A percentile compares a stretch with the other conserved stretches of the same genome.
Conservation (phyloP, 805 yeast genomes). For the Lachancea sp. region DNA sequence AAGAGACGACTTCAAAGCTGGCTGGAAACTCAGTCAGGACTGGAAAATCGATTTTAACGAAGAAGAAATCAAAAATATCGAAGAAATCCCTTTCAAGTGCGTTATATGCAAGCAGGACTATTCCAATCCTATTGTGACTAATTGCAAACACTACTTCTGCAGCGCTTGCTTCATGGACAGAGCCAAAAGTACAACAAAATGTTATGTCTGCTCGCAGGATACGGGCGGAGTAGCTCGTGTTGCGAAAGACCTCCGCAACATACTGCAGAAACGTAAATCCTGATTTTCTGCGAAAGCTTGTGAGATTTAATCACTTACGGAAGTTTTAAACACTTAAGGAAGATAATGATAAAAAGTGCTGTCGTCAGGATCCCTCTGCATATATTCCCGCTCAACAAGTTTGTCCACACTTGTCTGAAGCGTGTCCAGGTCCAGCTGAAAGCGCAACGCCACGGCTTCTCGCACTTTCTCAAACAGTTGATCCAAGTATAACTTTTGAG, state of each 20-base stretch:
- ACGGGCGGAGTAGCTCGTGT: constrained; percentile 57
- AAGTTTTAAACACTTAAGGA: constrained; percentile 4
- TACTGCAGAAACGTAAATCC: constrained; percentile 13
- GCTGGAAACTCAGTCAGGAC: constrained; percentile 58
- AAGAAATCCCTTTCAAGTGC: constrained; percentile 52
- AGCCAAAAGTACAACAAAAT: constrained; percentile 38
- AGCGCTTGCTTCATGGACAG: constrained; percentile 49
- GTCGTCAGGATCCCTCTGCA: constrained; percentile 62
- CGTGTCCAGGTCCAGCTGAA: constrained; percentile 59
- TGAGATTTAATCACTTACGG: no score
- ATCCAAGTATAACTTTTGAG: constrained; percentile 54
- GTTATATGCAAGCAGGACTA: constrained; percentile 53
- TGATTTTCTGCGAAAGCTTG: not conserved
- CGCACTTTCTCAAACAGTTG: constrained; percentile 62
- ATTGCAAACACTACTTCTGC: constrained; percentile 62
- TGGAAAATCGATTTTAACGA: constrained; percentile 48
- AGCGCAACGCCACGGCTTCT: constrained; percentile 52
- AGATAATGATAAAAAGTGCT: constrained; percentile 41
- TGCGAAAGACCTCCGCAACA: constrained; percentile 36
- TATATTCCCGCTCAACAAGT: constrained; percentile 72
- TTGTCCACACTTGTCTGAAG: constrained; percentile 71
- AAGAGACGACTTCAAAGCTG: constrained; percentile 75
- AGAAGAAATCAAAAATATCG: constrained; percentile 20
- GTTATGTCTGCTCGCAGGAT: constrained; percentile 53
- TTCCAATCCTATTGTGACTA: constrained; percentile 49